A percentile compares a stretch with the other conserved stretches of the same genome.
Conservation (phyloP, 1,284 basidiomycete species). For the Termitomyces sp. region DNA sequence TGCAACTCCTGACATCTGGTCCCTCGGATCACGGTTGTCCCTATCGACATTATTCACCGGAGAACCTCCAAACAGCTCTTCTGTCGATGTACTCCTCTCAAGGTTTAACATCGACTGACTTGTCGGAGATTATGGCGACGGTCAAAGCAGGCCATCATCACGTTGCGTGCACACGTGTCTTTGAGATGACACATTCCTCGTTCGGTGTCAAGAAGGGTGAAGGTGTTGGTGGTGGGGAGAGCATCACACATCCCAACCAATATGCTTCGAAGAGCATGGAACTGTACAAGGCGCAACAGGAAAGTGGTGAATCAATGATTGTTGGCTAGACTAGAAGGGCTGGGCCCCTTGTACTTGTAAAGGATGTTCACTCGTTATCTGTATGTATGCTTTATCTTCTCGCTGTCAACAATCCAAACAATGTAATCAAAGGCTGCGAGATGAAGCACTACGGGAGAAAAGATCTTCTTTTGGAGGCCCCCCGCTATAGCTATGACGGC, state of each 20-base stretch:
- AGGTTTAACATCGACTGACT: conserved; percentile 58
- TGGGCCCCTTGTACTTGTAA: background rate
- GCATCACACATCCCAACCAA: conserved; percentile 93
- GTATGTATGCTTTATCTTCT: background rate
- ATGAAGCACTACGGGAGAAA: no score
- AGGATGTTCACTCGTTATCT: background rate
- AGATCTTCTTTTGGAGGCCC: no score
- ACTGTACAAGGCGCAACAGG: conserved; percentile 43
- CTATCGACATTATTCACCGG: conserved; percentile 85
- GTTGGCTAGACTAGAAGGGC: conserved; percentile 9
- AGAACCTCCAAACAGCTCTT: conserved; percentile 81
- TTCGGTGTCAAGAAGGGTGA: conserved; percentile 84
- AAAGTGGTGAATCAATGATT: conserved; percentile 15
- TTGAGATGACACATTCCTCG: conserved; percentile 85
- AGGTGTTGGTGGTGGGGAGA: conserved; percentile 84
- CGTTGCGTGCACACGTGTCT: conserved; percentile 95
- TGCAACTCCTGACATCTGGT: conserved; percentile 73
- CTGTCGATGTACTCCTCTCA: conserved; percentile 68
- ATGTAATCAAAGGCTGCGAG: background rate
- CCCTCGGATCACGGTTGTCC: conserved; percentile 89
- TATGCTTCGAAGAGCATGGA: conserved; percentile 70
- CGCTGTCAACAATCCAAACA: background rate
- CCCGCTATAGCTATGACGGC: no score
- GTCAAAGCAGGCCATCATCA: conserved; percentile 89
- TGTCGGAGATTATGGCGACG: conserved; percentile 82